Percentiles rank a stretch among this genome's conserved stretches.
Evolutionary conservation across 768 basidiomycete species (phyloP).

Genomic region (Russula sp.): DNA sequence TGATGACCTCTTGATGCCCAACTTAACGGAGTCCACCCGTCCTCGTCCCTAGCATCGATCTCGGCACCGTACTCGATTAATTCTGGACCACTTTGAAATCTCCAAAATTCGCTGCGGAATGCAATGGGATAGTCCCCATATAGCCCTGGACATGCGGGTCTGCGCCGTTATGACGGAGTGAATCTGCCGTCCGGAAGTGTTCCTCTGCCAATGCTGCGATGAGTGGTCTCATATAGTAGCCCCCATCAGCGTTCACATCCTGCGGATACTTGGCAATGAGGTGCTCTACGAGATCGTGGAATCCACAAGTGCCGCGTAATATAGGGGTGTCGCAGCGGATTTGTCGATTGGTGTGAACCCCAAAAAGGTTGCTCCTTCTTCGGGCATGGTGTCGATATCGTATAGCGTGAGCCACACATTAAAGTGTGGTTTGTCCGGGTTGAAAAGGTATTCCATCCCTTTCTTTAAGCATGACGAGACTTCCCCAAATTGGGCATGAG

Average conservation of each 20-base stretch:
- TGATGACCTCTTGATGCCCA: too few species aligned
- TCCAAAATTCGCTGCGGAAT: not conserved
- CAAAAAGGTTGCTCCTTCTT: accelerated
- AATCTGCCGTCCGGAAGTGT: too few species aligned
- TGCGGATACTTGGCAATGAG: too few species aligned
- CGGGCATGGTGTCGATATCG: not conserved
- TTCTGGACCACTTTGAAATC: not conserved
- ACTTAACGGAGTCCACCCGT: too few species aligned
- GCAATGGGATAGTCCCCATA: not conserved
- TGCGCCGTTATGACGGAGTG: too few species aligned
- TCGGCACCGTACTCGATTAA: not conserved
- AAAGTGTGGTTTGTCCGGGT: not conserved
- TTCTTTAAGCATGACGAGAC: not conserved
- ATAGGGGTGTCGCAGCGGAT: too few species aligned
- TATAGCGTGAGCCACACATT: not conserved
- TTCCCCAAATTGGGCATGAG: not conserved
- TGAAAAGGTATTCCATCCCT: not conserved
- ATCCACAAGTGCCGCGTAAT: too few species aligned
- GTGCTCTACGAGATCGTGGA: too few species aligned
- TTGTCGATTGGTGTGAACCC: not conserved
- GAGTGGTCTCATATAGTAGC: too few species aligned
- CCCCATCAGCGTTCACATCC: too few species aligned
- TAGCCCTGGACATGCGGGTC: not conserved
- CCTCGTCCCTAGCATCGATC: not conserved
- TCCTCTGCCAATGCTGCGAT: too few species aligned